Conservation (phyloP, 208 protist genomes). For the Trypanosoma scelopori region DNA sequence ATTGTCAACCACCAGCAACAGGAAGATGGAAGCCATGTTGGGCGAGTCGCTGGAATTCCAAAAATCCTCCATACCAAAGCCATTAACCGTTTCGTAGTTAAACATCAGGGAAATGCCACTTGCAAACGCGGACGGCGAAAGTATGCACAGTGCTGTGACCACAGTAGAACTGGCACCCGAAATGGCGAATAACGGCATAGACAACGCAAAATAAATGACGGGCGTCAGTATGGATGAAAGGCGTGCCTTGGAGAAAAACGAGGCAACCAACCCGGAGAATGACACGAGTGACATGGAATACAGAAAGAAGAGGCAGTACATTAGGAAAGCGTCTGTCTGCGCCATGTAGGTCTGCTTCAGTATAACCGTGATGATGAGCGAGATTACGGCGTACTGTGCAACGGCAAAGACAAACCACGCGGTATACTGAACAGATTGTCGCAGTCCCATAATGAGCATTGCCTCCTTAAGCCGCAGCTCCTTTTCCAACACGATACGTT, state of each 20-base stretch:
- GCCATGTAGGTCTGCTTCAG: constrained; percentile 52
- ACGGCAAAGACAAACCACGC: constrained; percentile 62
- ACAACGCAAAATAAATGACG: constrained; percentile 57
- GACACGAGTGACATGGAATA: constrained; percentile 54
- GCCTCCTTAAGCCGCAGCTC: constrained; percentile 81
- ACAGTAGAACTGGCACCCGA: constrained; percentile 22
- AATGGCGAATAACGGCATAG: constrained; percentile 48
- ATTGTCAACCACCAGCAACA: constrained; percentile 35
- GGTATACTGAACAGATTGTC: constrained; percentile 56
- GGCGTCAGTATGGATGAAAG: constrained; percentile 63
- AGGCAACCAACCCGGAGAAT: constrained; percentile 51
- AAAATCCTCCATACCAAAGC: constrained; percentile 1
- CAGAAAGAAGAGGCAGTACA: constrained; percentile 64
- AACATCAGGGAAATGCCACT: constrained; percentile 53
- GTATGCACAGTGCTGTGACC: constrained; percentile 36
- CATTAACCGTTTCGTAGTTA: constrained; percentile 17
- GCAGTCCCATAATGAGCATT: constrained; percentile 87
- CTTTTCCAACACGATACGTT: constrained; percentile 84
- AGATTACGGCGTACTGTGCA: constrained; percentile 48
- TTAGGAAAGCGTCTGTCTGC: constrained; percentile 39
- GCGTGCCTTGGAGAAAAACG: constrained; percentile 76
- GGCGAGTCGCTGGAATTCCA: not conserved
- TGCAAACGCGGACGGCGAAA: constrained; percentile 60
- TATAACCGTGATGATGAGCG: constrained; percentile 57
- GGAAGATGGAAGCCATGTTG: constrained; percentile 24